Evolutionary conservation across 306 rosid genomes (phyloP), one percentile per base, ranked within the genome.

Genomic region (Glycine latifolia): DNA sequence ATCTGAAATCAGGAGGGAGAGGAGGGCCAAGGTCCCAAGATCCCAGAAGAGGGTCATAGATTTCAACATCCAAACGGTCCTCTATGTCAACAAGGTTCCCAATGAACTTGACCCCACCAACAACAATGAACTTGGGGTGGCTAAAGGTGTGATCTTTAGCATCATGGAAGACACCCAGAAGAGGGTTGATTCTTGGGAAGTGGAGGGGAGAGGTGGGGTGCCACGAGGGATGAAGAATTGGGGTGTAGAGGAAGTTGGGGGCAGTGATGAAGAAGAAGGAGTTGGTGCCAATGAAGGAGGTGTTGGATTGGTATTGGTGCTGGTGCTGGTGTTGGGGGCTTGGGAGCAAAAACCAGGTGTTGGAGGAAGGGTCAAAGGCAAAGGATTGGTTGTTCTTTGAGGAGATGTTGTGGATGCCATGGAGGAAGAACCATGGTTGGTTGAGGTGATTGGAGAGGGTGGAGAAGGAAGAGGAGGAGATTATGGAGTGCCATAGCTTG

Each of bases 41-140:
- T 48, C 83, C 80, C 16, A 81, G 44, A 11, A 44, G 8, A 10
- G 97, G 98, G 41, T 90, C 78, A 73, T 90, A 94, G 2, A 94
- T 89, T 68, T 94, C 97, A 16, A 86, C 90, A 37, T 87, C 96
- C 43, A 94, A 81, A 39, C 90, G 93, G 46, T 94, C 97, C 84
- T 92, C 97, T 1, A 94, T 92, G 48, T 94, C 97, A 39, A 94
- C 93, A 12, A 91, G 75, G 63, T 92, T 93, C 9, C 97, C 94
- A 6, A 91, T 87, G 78, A 92, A 91, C 71, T 89, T 83, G n/a
- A 94, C 97, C 0, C 97, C 98, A 4, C 92, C 97, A 12, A 88
- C 97, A 37, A 94, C 87, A 6, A 92, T 84, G 83, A 92, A 94
- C 12, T 68, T 84, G 0, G 71, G 71, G 71, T 13, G 20, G 1